These are phyloP conservation scores for Gossypium rotundifolium DNA, from an alignment of 345 rosid genomes.

Conservation along the genomic window DNA sequence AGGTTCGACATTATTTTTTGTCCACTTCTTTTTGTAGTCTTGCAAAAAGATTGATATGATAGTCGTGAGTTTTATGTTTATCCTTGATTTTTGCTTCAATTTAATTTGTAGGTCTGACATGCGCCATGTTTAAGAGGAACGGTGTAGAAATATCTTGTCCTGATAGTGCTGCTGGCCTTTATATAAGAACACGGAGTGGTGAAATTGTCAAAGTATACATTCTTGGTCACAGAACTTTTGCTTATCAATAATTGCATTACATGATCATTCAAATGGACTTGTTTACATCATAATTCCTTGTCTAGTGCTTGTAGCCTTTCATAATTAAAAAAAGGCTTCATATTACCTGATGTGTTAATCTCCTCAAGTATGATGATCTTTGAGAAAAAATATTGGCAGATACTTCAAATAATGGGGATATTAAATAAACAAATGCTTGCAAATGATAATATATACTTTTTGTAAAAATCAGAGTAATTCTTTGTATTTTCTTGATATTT, in stretches of 20 bases:
- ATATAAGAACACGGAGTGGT: slow-evolving; percentile 70
- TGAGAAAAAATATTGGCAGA: not conserved
- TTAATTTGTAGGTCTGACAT: slow-evolving; percentile 77
- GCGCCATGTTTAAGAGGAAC: slow-evolving; percentile 70
- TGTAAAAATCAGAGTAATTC: no score
- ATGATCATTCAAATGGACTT: slow-evolving; percentile 7
- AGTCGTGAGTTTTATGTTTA: not conserved
- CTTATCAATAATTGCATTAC: slow-evolving; percentile 5
- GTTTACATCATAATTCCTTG: not conserved
- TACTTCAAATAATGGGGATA: not conserved
- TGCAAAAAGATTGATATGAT: not conserved
- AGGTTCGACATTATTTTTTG: not conserved
- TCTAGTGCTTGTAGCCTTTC: not conserved
- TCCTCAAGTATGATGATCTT: not conserved
- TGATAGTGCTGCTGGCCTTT: slow-evolving; percentile 79
- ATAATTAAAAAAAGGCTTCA: not conserved
- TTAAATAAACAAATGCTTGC: not conserved
- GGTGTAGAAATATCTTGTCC: slow-evolving; percentile 75
- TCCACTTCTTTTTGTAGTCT: not conserved
- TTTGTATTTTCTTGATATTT: no score
- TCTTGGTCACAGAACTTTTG: slow-evolving; percentile 15
- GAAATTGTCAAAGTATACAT: slow-evolving; percentile 71
- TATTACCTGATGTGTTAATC: not conserved
- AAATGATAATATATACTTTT: not conserved
- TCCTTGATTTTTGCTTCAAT: slow-evolving; percentile 24